Conservation (phyloP, 164 flowering plant genomes). For the Aristolochia californica region DNA sequence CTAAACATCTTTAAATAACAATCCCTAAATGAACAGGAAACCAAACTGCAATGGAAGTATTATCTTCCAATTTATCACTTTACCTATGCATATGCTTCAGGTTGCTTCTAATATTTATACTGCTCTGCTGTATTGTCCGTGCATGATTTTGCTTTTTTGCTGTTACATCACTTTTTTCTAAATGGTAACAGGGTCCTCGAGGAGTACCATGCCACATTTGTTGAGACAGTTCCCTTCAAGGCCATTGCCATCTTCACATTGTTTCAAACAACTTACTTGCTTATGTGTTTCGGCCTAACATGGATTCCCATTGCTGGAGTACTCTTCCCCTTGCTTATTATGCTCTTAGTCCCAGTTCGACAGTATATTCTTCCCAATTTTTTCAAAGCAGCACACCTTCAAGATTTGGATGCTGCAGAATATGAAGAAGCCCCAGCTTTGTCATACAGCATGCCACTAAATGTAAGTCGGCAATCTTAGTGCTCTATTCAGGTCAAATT, state of each 20-base stretch:
- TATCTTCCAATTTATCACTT: not conserved
- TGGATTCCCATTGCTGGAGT: slow-evolving; percentile 96
- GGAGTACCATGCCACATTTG: slow-evolving; percentile 71
- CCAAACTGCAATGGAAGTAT: not conserved
- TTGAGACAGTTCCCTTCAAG: slow-evolving; percentile 82
- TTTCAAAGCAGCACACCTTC: slow-evolving; percentile 85
- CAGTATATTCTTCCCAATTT: slow-evolving; percentile 86
- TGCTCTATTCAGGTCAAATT: slow-evolving; percentile 1
- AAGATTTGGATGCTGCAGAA: slow-evolving; percentile 89
- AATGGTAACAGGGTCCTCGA: slow-evolving; percentile 57
- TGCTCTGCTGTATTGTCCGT: too few species aligned
- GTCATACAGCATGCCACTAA: slow-evolving; percentile 43
- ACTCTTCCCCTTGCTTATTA: slow-evolving; percentile 79
- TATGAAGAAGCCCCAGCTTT: slow-evolving; percentile 82
- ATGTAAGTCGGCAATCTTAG: slow-evolving; percentile 34
- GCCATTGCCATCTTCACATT: slow-evolving; percentile 65
- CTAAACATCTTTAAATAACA: not conserved
- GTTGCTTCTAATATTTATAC: too few species aligned
- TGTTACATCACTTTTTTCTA: not conserved
- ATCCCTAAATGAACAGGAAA: not conserved
- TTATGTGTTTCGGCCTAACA: slow-evolving; percentile 75
- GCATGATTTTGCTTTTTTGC: not conserved
- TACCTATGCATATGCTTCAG: not conserved
- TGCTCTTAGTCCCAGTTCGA: slow-evolving; percentile 87
- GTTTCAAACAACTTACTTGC: slow-evolving; percentile 75